Conservation (phyloP, 352 stramenopile genomes). For the Vaucheria bursata region DNA sequence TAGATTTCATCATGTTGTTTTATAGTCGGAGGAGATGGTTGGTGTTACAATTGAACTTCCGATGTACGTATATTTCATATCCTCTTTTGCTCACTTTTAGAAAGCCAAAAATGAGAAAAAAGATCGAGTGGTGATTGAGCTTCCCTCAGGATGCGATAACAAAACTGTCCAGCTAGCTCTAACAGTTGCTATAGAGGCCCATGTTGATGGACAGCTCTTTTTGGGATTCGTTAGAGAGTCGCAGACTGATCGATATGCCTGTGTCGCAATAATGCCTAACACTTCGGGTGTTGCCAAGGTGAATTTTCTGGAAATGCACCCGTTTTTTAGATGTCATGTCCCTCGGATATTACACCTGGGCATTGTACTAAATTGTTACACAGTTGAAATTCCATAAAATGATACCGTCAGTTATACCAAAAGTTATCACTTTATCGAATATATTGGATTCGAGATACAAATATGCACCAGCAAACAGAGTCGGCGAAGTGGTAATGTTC, state of each 20-base stretch:
- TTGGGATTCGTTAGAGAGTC: background rate
- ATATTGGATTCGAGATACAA: background rate
- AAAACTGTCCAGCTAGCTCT: background rate
- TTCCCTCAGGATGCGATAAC: background rate
- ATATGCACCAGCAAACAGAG: no score
- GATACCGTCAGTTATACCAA: no score
- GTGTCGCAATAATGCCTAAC: background rate
- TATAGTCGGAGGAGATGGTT: background rate
- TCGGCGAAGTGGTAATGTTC: background rate
- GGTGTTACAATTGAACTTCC: background rate
- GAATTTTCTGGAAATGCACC: no score
- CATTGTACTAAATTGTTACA: background rate
- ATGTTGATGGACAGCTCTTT: background rate
- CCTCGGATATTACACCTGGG: background rate
- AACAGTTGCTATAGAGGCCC: background rate
- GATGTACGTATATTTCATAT: background rate
- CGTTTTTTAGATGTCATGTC: no score
- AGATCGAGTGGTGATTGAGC: background rate
- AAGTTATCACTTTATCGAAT: no score
- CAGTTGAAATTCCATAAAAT: no score
- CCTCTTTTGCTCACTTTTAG: no score
- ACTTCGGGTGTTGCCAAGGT: conserved; percentile 5
- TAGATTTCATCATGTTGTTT: background rate
- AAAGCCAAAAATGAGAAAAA: background rate
- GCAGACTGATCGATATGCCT: background rate